These are phyloP conservation scores for Murraya koenigii DNA, from an alignment of 345 rosid species.

Conservation along the genomic window DNA sequence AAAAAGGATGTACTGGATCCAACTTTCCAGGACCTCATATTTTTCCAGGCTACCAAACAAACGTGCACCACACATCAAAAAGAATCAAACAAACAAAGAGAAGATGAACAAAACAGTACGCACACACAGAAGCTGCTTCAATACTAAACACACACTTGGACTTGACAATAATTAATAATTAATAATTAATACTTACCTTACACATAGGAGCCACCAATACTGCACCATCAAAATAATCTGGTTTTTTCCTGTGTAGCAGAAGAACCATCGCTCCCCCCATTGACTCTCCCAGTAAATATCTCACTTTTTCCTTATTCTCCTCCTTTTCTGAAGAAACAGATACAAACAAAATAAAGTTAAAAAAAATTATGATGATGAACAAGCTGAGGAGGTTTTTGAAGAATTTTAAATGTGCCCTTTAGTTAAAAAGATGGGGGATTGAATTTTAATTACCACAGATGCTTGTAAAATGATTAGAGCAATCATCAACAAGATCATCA, in stretches of 20 bases:
- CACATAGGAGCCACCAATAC: conserved; percentile 69
- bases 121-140: neutral
- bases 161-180: no score
- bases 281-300: conserved; percentile 61
- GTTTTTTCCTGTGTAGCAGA: conserved; percentile 39
- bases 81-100: neutral
- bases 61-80: neutral
- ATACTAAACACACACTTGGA: neutral
- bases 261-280: conserved; percentile 68
- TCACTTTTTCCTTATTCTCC: conserved; percentile 43
- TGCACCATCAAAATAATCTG: conserved; percentile 60
- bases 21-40: neutral
- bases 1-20: neutral
- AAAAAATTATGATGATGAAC: neutral
- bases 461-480: conserved; percentile 46
- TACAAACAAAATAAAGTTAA: neutral
- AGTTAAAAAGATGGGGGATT: neutral
- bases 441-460: conserved; percentile 46
- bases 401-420: neutral
- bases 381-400: neutral
- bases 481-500: conserved; percentile 57
- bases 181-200: conserved; percentile 32
- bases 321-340: conserved; percentile 27
- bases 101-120: neutral
- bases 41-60: neutral